phyloP scores from a whole-genome alignment of 2,329 filamentous ascomycete genomes.

The Pseudophaeomoniella oleicola region DNA sequence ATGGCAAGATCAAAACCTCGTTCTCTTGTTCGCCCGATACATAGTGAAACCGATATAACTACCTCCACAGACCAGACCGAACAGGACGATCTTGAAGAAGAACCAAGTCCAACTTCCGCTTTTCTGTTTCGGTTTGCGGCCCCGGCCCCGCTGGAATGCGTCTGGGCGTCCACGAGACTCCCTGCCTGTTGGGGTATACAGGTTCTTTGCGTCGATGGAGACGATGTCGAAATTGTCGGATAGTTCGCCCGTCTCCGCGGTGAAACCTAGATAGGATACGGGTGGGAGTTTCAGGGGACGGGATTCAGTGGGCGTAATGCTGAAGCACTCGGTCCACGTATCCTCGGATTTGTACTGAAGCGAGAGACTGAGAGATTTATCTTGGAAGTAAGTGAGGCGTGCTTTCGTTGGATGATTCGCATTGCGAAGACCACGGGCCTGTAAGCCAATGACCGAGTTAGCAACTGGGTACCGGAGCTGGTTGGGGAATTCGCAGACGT shows the following conservation, averaged over 20 bases:
- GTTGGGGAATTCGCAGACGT: too few species aligned
- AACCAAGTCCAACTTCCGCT: constrained; percentile 56
- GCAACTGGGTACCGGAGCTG: too few species aligned
- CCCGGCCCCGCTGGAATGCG: constrained; percentile 9
- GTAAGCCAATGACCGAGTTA: neutral
- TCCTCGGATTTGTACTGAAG: constrained; percentile 86
- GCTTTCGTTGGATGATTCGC: constrained; percentile 68
- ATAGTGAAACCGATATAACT: constrained; percentile 76
- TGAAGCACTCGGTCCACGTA: constrained; percentile 84
- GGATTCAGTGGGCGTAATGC: constrained; percentile 42
- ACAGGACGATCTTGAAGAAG: constrained; percentile 69
- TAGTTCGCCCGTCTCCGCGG: constrained; percentile 77
- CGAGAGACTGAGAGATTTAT: constrained; percentile 79
- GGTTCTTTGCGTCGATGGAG: constrained; percentile 68
- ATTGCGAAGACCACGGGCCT: constrained; percentile 75
- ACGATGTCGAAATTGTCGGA: constrained; percentile 97
- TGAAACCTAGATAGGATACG: constrained; percentile 50
- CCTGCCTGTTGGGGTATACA: constrained; percentile 47
- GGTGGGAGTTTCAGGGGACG: constrained; percentile 65
- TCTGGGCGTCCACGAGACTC: constrained; percentile 12
- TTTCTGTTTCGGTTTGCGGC: constrained; percentile 14
- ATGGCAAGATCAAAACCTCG: constrained; percentile 3
- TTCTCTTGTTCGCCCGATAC: constrained; percentile 51
- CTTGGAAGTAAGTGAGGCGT: constrained; percentile 88
- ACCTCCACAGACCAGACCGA: constrained; percentile 54